Conservation (phyloP, 2,329 filamentous ascomycete genomes). For the Falciphora oryzae region DNA sequence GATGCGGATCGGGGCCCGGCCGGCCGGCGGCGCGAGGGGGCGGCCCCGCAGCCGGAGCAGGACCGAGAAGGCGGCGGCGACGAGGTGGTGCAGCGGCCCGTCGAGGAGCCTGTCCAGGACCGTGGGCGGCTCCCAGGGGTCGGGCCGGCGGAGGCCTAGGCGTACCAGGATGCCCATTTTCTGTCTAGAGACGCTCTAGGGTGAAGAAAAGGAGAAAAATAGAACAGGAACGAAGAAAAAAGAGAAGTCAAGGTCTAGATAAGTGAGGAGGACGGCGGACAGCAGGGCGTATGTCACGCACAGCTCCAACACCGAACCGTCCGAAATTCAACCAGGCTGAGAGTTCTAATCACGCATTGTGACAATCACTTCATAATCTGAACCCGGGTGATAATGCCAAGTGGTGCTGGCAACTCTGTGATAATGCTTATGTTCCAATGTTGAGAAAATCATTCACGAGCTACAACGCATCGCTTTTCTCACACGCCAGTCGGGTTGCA, state of each 20-base stretch:
- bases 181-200: background rate
- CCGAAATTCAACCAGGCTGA: too few relatives aligned
- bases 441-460: too few relatives aligned
- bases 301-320: too few relatives aligned
- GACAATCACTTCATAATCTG: too few relatives aligned
- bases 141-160: slow-evolving; percentile 15
- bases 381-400: too few relatives aligned
- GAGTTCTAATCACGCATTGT: too few relatives aligned
- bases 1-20: slow-evolving; percentile 53
- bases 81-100: slow-evolving; percentile 61
- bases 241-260: background rate
- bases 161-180: slow-evolving; percentile 14
- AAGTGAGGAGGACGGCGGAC: too few relatives aligned
- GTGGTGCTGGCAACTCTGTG: too few relatives aligned
- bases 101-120: slow-evolving; percentile 58
- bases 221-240: background rate
- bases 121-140: slow-evolving; percentile 30
- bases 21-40: slow-evolving; percentile 52
- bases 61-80: slow-evolving; percentile 56
- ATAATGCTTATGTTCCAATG: too few relatives aligned
- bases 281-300: too few relatives aligned
- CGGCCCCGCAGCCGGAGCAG: slow-evolving; percentile 63
- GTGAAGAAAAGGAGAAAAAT: background rate
- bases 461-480: too few relatives aligned
- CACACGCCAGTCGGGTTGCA: too few relatives aligned